Evolutionary conservation across 139 green algal genomes (phyloP).

Genomic region (Micractinium conductrix): DNA sequence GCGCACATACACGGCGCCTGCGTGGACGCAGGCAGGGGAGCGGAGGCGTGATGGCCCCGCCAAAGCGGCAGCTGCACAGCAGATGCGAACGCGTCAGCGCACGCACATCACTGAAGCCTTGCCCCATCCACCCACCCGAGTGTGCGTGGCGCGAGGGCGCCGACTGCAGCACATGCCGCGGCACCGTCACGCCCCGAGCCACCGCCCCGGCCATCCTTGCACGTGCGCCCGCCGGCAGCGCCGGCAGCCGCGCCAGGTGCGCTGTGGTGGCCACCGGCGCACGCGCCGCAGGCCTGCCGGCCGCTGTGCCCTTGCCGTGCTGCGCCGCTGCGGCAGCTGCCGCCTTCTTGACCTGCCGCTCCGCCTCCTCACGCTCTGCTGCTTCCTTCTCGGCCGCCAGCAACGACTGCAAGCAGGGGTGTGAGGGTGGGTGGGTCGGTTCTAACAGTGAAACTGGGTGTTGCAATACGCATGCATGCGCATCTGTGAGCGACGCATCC

Average conservation of each 20-base stretch:
- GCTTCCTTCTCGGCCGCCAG: background rate
- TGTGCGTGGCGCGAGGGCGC: slow-evolving; percentile 33
- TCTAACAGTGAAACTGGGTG: too few species aligned
- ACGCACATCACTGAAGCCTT: background rate
- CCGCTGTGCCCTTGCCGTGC: background rate
- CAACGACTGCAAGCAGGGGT: too few species aligned
- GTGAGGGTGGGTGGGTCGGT: too few species aligned
- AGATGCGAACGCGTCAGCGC: background rate
- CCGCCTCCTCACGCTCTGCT: slow-evolving; percentile 9
- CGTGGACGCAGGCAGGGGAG: background rate
- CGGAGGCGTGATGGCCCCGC: background rate
- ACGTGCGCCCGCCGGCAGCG: background rate
- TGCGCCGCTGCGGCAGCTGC: background rate
- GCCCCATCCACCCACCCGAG: background rate
- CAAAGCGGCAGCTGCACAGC: background rate
- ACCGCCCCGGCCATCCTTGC: background rate
- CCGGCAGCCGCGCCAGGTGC: slow-evolving; percentile 24
- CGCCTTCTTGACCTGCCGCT: slow-evolving; percentile 3
- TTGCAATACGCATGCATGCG: too few species aligned
- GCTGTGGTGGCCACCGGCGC: background rate
- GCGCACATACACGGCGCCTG: slow-evolving; percentile 46
- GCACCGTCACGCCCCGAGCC: background rate
- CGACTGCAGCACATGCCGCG: background rate
- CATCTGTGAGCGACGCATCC: too few species aligned
- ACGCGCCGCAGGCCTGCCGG: too few species aligned